Conservation (phyloP, 1,284 basidiomycete species). For the Austroboletus sp. region DNA sequence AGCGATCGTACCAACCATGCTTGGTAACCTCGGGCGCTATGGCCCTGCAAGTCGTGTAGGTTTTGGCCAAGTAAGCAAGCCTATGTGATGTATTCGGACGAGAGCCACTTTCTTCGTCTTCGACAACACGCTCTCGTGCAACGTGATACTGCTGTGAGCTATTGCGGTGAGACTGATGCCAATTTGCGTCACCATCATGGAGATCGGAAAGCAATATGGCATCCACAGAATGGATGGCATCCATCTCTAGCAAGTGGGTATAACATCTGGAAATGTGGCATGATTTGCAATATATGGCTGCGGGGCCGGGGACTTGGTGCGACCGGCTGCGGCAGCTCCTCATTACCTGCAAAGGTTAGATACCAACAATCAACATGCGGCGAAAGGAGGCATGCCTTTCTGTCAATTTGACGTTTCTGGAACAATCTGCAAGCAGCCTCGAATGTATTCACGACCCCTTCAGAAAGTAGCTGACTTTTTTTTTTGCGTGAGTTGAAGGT, state of each 20-base stretch:
- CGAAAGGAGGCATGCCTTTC: constrained; percentile 10
- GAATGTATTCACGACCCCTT: constrained; percentile 24
- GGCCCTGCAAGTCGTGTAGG: constrained; percentile 41
- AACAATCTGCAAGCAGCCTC: constrained; percentile 33
- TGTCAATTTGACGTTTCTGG: constrained; percentile 17
- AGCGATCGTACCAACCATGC: constrained; percentile 50
- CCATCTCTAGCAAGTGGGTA: constrained; percentile 40
- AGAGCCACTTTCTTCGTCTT: constrained; percentile 34
- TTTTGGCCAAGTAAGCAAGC: constrained; percentile 36
- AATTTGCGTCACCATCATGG: constrained; percentile 33
- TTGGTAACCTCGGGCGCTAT: constrained; percentile 32
- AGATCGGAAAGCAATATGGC: constrained; percentile 36
- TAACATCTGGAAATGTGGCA: constrained; percentile 52
- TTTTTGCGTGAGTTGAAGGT: constrained; percentile 12
- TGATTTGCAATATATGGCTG: constrained; percentile 39
- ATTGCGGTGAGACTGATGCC: constrained; percentile 43
- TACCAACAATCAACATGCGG: not conserved
- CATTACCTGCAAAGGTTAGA: constrained; percentile 11
- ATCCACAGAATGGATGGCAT: constrained; percentile 47
- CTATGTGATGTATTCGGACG: constrained; percentile 32
- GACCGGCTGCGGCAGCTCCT: constrained; percentile 25
- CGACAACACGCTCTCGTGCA: constrained; percentile 17
- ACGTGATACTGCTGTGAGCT: constrained; percentile 27
- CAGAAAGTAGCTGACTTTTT: constrained; percentile 22
- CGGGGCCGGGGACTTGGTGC: constrained; percentile 19